These are phyloP conservation scores for Microdochium paspali DNA, from an alignment of 2,329 filamentous ascomycete species.

Conservation along the genomic window DNA sequence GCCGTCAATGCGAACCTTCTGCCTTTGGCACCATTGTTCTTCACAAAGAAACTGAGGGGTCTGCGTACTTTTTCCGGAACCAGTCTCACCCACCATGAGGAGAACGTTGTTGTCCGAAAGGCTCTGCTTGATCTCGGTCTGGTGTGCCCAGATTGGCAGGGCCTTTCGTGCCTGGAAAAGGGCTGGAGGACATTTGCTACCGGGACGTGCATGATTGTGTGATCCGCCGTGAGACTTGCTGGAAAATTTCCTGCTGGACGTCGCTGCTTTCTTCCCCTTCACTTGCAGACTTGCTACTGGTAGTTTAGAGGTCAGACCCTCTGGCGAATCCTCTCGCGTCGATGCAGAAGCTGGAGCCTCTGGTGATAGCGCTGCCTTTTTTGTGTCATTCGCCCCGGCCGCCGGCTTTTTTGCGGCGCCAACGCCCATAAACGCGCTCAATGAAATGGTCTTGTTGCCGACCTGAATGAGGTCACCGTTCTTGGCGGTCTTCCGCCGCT, in stretches of 20 bases:
- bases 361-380: too few species aligned
- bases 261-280: too few species aligned
- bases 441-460: constrained; percentile 36
- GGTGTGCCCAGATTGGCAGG: constrained; percentile 73
- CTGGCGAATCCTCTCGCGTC: too few species aligned
- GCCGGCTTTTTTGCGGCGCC: constrained; percentile 20
- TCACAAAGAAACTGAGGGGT: constrained; percentile 79
- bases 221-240: constrained; percentile 1
- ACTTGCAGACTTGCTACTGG: too few species aligned
- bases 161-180: constrained; percentile 43
- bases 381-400: not conserved
- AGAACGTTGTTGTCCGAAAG: constrained; percentile 64
- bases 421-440: constrained; percentile 34
- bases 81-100: constrained; percentile 85
- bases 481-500: constrained; percentile 25
- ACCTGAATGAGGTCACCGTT: constrained; percentile 30
- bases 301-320: too few species aligned
- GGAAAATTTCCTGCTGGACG: too few species aligned
- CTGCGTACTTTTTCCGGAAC: constrained; percentile 94
- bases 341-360: too few species aligned
- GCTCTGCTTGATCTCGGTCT: constrained; percentile 56
- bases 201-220: constrained; percentile 3
- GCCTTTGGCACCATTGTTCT: constrained; percentile 69
- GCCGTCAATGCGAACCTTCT: constrained; percentile 38
- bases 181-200: constrained; percentile 9